phyloP scores from a whole-genome alignment of 768 basidiomycete species.

The Suillus subalutaceus region DNA sequence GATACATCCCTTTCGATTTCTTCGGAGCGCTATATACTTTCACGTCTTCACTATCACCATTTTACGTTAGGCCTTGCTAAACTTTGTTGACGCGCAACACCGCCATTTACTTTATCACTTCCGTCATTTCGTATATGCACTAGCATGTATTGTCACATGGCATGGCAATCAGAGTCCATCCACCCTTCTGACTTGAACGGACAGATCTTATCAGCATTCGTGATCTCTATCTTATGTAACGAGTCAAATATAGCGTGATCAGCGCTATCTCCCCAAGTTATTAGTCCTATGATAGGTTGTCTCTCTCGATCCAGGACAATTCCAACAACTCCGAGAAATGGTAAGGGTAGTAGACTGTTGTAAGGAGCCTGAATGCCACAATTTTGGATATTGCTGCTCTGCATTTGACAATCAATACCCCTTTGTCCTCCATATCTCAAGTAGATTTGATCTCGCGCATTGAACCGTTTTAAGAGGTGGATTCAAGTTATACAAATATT shows the following conservation, averaged over 20 bases:
- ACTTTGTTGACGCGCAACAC: neutral
- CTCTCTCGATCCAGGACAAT: neutral
- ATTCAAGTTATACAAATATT: neutral
- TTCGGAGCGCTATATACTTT: neutral
- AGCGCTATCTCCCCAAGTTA: neutral
- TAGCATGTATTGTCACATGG: neutral
- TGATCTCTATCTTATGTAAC: neutral
- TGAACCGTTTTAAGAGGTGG: neutral
- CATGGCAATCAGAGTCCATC: neutral
- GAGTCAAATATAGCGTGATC: neutral
- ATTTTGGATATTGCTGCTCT: neutral
- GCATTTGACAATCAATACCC: neutral
- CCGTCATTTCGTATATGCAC: constrained; percentile 3
- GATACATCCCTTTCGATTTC: neutral
- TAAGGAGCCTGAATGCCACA: neutral
- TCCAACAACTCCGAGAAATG: neutral
- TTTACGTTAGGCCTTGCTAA: neutral
- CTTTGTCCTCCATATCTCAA: neutral
- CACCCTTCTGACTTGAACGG: neutral
- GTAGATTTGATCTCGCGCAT: neutral
- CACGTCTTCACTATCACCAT: neutral
- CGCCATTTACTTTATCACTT: neutral
- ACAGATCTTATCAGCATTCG: neutral
- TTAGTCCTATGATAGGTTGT: neutral
- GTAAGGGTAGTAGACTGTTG: neutral